phyloP scores from a whole-genome alignment of 2,329 filamentous ascomycete genomes.

The Tolypocladium ovalisporum region DNA sequence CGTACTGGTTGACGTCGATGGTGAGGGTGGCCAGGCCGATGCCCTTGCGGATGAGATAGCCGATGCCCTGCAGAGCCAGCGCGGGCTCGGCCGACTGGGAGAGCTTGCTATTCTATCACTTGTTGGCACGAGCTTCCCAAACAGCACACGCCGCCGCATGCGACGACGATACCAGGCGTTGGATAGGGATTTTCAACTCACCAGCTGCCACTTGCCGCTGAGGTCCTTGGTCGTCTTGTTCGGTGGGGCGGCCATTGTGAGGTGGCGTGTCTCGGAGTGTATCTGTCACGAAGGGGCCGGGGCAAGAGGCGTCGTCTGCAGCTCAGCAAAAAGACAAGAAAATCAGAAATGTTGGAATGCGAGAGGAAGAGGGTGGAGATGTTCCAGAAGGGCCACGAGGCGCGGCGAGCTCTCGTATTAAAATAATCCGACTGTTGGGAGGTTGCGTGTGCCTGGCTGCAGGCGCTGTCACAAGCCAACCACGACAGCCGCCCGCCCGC shows the following conservation, averaged over 20 bases:
- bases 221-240: slow-evolving; percentile 57
- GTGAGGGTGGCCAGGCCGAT: slow-evolving; percentile 60
- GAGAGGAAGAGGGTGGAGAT: neutral
- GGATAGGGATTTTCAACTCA: slow-evolving; percentile 24
- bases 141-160: neutral
- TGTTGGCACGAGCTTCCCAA: neutral
- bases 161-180: neutral
- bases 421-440: neutral
- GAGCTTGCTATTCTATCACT: slow-evolving; percentile 57
- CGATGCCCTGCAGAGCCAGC: slow-evolving; percentile 61
- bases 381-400: neutral
- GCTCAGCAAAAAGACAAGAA: neutral
- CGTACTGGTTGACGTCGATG: slow-evolving; percentile 48
- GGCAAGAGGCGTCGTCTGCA: neutral
- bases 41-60: slow-evolving; percentile 63
- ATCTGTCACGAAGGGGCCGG: too few relatives aligned
- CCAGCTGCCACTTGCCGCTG: slow-evolving; percentile 59
- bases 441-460: neutral
- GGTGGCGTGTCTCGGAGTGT: neutral
- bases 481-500: neutral
- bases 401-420: neutral
- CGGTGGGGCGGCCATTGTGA: slow-evolving; percentile 59
- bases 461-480: neutral
- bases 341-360: neutral
- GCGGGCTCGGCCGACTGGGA: slow-evolving; percentile 59